Percentiles rank a stretch among this genome's conserved stretches.
phyloP scores from a whole-genome alignment of 2,329 filamentous ascomycete genomes.

The Periconia sp. region DNA sequence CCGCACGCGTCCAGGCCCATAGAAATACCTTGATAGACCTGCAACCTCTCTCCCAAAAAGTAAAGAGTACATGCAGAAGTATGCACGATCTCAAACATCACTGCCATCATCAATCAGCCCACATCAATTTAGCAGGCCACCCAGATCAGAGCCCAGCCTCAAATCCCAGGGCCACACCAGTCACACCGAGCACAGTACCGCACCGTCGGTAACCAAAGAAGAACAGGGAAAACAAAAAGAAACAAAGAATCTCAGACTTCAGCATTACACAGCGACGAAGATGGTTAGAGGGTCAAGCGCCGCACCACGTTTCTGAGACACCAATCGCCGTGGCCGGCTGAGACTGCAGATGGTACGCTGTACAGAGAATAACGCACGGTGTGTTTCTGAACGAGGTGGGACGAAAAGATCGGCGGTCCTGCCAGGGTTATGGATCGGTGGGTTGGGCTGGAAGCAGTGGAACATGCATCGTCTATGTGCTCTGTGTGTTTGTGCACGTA shows the following conservation, averaged over 20 bases:
- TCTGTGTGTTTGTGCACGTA: neutral
- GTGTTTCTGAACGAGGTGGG: neutral
- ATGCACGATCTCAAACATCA: too few species aligned
- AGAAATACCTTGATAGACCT: too few species aligned
- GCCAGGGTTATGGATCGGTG: neutral
- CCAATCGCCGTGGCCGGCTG: neutral
- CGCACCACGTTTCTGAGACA: neutral
- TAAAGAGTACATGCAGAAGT: too few species aligned
- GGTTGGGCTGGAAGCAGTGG: neutral
- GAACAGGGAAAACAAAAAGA: neutral
- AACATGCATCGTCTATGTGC: neutral
- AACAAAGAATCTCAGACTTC: neutral
- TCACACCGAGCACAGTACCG: too few species aligned
- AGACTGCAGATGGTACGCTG: neutral
- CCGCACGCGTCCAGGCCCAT: too few species aligned
- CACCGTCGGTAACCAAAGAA: too few species aligned
- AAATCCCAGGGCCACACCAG: too few species aligned
- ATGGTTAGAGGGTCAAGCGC: neutral
- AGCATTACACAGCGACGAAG: neutral
- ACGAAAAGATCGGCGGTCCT: neutral
- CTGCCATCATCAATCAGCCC: too few species aligned
- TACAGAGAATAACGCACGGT: neutral
- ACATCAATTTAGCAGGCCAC: too few species aligned
- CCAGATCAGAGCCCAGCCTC: too few species aligned
- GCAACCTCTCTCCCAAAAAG: too few species aligned